phyloP scores from a whole-genome alignment of 2,329 filamentous ascomycete genomes.

The Colletotrichum orchidophilum region DNA sequence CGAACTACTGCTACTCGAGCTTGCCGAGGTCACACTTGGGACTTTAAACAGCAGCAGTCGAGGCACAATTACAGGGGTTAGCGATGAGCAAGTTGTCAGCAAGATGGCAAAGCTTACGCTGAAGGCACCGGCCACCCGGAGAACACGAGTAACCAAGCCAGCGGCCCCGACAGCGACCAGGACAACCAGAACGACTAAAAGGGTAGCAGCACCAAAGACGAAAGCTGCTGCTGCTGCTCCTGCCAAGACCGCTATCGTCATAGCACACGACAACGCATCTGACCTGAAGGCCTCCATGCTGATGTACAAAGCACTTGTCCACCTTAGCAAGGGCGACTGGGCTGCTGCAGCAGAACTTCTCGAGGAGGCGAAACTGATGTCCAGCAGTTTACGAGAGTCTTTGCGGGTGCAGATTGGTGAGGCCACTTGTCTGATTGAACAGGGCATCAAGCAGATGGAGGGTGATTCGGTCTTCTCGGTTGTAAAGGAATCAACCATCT shows the following conservation, averaged over 20 bases:
- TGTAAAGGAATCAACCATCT: constrained; percentile 91
- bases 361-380: constrained; percentile 56
- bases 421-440: constrained; percentile 73
- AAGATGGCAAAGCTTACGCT: constrained; percentile 47
- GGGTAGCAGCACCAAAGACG: constrained; percentile 37
- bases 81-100: constrained; percentile 45
- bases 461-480: constrained; percentile 88
- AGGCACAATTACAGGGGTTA: constrained; percentile 10
- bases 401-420: constrained; percentile 67
- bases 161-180: constrained; percentile 32
- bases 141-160: constrained; percentile 35
- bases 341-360: constrained; percentile 66
- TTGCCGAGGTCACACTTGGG: constrained; percentile 57
- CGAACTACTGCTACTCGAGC: constrained; percentile 54
- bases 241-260: constrained; percentile 28
- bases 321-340: constrained; percentile 64
- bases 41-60: constrained; percentile 20
- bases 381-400: constrained; percentile 50
- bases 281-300: constrained; percentile 51
- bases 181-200: constrained; percentile 13
- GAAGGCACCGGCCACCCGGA: constrained; percentile 34
- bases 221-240: constrained; percentile 35
- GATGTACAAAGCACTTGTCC: constrained; percentile 54
- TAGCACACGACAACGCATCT: constrained; percentile 12
- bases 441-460: constrained; percentile 77